Evolutionary conservation across 345 rosid species (phyloP), one percentile per base, ranked within the genome.

Genomic region (Zanthoxylum bungeanum): DNA sequence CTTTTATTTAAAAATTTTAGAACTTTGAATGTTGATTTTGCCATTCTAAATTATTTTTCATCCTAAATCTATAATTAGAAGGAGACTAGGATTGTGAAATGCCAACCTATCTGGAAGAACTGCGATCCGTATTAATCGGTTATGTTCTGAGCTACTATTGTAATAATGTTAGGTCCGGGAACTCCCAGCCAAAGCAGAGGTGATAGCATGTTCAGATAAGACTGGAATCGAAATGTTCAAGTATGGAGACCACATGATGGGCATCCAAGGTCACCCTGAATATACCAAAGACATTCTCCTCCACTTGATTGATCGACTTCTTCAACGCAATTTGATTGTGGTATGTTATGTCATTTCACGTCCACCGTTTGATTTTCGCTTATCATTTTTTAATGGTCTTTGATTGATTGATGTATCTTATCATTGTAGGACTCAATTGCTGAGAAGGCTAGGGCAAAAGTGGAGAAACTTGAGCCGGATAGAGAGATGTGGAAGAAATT

Each of bases 191-290:
- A 63, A 74, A 25, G 91, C 84, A 3, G 90, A 83, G 81, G 78
- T 81, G 79, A 31, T 86, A 0, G 96, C 85, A 0, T 62, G 79
- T 82, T 90, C 96, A 0, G 79, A 76, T 10, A 81, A 79, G 70
- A 85, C 96, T 0, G 82, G 80, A 42, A 69, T 88, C 0, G 96
- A 90, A 79, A 87, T 88, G 86, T 88, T 88, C 57, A 69, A 28
- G 60, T 88, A 62, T 62, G 91, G 88, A 24, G 83, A 88, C 33
- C 89, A 90, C 74, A 75, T 88, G 42, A 76, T 90, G 96, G 96
- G 96, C 16, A 84, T 90, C 47, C 96, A 90, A 70, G 96, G 96
- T 30, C 96, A 90, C 73, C 96, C 93, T 0, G 91, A 90, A 71
- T 86, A 86, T 80, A 84, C 74, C 30, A 77, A 53, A 19, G 93